Evolutionary conservation across 345 rosid genomes (phyloP), one percentile per base, ranked within the genome.

Genomic region (Salix dunnii): DNA sequence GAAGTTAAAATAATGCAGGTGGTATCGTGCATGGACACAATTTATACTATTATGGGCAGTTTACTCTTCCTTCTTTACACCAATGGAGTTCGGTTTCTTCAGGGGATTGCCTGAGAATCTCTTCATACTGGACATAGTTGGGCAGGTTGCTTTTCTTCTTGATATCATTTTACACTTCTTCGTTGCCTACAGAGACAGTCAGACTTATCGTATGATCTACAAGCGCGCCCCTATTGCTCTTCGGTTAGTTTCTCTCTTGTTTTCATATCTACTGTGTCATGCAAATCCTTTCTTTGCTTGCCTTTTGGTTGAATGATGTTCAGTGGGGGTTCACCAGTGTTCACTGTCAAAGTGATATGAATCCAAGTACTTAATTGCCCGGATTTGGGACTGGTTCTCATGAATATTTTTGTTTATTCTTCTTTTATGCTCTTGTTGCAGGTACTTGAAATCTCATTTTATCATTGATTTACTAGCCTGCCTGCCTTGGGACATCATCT

Each of bases 71-170:
- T 88, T 88, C 86, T 91, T 91, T 77, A 93, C 98, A 60, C 98
- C 98, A 1, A 27, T 93, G 88, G 97, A 93, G 89, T 93, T 93
- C 23, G 98, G 93, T 4, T 93, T 93, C 88, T 93, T 89, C 83
- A 85, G 93, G 25, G 98, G 97, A 72, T 83, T 93, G 23, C 94
- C 94, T 40, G 76, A 85, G 73, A 86, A 85, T 67, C 92, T 93
- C 70, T 89, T 89, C 72, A 68, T 91, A 46, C 82, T 91, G 46
- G 98, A 93, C 86, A 88, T 93, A 48, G 89, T 74, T 51, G 97
- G 98, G 49, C 97, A 93, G 77, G 4, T 90, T 8, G 97, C 93
- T 71, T 91, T 93, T 85, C 87, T 93, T 67, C 2, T 93, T 3
- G 98, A 91, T 78, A 93, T 93, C 67, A 42, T 82, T 77, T 73